phyloP scores from a whole-genome alignment of 1,139 yeast genomes.

The Wickerhamomyces sp. region DNA sequence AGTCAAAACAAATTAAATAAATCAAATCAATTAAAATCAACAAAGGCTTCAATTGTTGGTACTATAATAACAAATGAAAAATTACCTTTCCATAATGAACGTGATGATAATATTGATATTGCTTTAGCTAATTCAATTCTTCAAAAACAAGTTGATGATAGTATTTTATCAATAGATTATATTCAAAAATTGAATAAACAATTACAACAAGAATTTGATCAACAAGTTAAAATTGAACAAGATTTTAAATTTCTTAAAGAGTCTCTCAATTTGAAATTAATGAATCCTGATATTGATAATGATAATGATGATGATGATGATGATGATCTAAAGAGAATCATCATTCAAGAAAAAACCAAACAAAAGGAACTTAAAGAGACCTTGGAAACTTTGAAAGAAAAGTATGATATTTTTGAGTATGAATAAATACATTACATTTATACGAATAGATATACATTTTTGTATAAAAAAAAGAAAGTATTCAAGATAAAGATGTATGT shows the following conservation, averaged over 20 bases:
- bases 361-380: neutral
- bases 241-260: constrained; percentile 1
- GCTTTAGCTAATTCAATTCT: constrained; percentile 13
- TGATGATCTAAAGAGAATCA: neutral
- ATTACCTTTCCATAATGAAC: constrained; percentile 16
- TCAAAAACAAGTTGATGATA: constrained; percentile 13
- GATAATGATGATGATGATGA: neutral
- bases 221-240: neutral
- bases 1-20: constrained; percentile 1
- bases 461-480: too few species aligned
- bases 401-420: neutral
- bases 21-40: neutral
- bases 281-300: neutral
- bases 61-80: constrained; percentile 10
- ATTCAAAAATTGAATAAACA: neutral
- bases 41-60: constrained; percentile 5
- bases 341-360: neutral
- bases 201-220: constrained; percentile 1
- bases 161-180: constrained; percentile 1
- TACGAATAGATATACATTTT: too few species aligned
- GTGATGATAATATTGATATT: constrained; percentile 23
- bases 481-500: too few species aligned
- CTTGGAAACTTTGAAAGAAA: neutral
- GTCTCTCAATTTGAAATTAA: neutral
- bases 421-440: too few species aligned